Evolutionary conservation across 1,139 yeast species (phyloP).

Genomic region (Diutina siamensis): DNA sequence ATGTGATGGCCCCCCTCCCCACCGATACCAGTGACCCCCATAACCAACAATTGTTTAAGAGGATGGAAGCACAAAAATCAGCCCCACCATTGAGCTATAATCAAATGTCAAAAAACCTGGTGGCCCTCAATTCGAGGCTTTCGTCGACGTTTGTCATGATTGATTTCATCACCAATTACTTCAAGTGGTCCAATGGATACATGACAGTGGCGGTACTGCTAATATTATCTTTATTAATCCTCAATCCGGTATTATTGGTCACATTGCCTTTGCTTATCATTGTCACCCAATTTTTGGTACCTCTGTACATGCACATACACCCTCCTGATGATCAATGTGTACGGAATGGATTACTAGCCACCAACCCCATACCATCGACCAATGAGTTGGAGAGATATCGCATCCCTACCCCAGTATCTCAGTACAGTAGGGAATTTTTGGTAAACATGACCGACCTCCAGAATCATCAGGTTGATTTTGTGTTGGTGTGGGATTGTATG

Average conservation of each 20-base stretch:
- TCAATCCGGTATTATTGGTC: conserved; percentile 50
- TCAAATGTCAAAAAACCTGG: conserved; percentile 40
- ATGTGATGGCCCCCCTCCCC: conserved; percentile 45
- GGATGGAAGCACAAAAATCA: conserved; percentile 47
- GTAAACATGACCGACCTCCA: conserved; percentile 77
- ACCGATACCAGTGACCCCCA: conserved; percentile 14
- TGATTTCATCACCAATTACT: conserved; percentile 41
- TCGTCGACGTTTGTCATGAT: conserved; percentile 48
- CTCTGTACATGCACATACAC: conserved; percentile 45
- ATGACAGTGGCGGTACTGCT: conserved; percentile 50
- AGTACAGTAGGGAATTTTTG: conserved; percentile 66
- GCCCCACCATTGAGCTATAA: conserved; percentile 44
- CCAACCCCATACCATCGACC: conserved; percentile 45
- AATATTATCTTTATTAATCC: conserved; percentile 43
- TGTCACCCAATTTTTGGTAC: conserved; percentile 49
- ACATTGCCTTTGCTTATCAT: conserved; percentile 44
- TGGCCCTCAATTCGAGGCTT: conserved; percentile 60
- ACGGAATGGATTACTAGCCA: conserved; percentile 14
- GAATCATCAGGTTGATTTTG: conserved; percentile 66
- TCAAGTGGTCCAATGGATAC: conserved; percentile 56
- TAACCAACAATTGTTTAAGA: conserved; percentile 23
- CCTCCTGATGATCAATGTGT: conserved; percentile 24
- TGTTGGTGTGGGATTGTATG: conserved; percentile 48
- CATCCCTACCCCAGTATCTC: conserved; percentile 67
- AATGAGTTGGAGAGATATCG: conserved; percentile 33